These are phyloP conservation scores for Xerocomus minutiporus DNA, from an alignment of 1,284 basidiomycete genomes.

Conservation along the genomic window DNA sequence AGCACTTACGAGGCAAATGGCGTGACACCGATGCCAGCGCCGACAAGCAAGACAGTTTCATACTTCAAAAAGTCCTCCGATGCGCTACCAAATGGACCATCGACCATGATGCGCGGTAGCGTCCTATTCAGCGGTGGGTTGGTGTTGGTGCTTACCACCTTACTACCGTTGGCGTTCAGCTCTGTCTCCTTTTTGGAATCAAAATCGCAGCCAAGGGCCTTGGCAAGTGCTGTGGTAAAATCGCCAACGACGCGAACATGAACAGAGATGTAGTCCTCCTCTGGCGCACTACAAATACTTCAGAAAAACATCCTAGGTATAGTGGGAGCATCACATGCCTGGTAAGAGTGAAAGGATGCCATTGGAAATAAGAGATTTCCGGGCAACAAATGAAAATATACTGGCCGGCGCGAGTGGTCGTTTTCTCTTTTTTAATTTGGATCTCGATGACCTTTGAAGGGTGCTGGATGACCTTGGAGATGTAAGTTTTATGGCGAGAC, in stretches of 20 bases:
- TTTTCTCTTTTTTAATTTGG: slow-evolving; percentile 92
- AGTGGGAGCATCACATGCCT: slow-evolving; percentile 38
- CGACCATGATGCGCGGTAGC: slow-evolving; percentile 85
- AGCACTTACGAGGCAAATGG: slow-evolving; percentile 79
- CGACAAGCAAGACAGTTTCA: slow-evolving; percentile 80
- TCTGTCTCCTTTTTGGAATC: slow-evolving; percentile 51
- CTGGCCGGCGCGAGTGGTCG: slow-evolving; percentile 72
- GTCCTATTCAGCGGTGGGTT: slow-evolving; percentile 64
- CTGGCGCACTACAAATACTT: slow-evolving; percentile 60
- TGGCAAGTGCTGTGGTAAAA: slow-evolving; percentile 77
- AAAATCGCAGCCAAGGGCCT: slow-evolving; percentile 80
- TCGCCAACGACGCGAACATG: slow-evolving; percentile 86
- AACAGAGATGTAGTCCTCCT: slow-evolving; percentile 87
- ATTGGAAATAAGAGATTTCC: slow-evolving; percentile 88
- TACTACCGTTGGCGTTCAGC: slow-evolving; percentile 45
- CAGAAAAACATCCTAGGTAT: background rate
- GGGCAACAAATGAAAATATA: slow-evolving; percentile 88
- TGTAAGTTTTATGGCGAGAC: slow-evolving; percentile 81
- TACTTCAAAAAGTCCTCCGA: slow-evolving; percentile 84
- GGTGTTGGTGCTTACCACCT: slow-evolving; percentile 52
- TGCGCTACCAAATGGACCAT: slow-evolving; percentile 83
- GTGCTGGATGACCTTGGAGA: slow-evolving; percentile 90
- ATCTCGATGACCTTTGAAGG: slow-evolving; percentile 87
- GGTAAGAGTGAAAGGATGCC: slow-evolving; percentile 91
- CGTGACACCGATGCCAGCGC: slow-evolving; percentile 89